These are phyloP conservation scores for Kwoniella sp. DNA, from an alignment of 768 basidiomycete genomes.

Conservation along the genomic window DNA sequence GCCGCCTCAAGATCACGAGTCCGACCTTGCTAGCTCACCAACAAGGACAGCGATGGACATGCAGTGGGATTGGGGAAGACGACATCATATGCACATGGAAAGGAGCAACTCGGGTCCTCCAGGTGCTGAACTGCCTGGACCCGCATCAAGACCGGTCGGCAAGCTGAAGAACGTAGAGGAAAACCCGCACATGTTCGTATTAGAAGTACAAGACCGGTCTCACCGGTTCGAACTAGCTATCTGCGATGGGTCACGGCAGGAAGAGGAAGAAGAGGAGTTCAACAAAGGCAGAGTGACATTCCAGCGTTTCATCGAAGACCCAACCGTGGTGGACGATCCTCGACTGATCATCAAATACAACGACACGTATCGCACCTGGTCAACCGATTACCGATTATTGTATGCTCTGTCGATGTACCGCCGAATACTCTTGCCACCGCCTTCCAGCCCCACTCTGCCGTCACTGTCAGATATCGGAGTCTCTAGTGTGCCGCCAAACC, in stretches of 20 bases:
- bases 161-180: slow-evolving; percentile 63
- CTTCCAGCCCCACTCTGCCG: slow-evolving; percentile 10
- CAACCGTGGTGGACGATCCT: slow-evolving; percentile 64
- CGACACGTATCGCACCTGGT: slow-evolving; percentile 71
- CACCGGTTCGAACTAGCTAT: slow-evolving; percentile 74
- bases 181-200: slow-evolving; percentile 67
- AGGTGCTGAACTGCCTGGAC: background rate
- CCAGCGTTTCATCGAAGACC: slow-evolving; percentile 67
- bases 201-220: slow-evolving; percentile 64
- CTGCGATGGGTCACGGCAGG: slow-evolving; percentile 56
- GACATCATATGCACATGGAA: slow-evolving; percentile 57
- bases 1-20: slow-evolving; percentile 32
- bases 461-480: slow-evolving; percentile 25
- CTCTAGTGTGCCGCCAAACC: slow-evolving; percentile 2
- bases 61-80: slow-evolving; percentile 92
- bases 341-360: slow-evolving; percentile 75
- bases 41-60: slow-evolving; percentile 61
- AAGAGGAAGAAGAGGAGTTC: slow-evolving; percentile 64
- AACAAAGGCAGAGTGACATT: slow-evolving; percentile 68
- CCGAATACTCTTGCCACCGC: slow-evolving; percentile 51
- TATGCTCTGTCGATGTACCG: slow-evolving; percentile 74
- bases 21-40: slow-evolving; percentile 11
- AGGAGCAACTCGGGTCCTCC: slow-evolving; percentile 13
- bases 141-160: background rate
- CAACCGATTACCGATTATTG: slow-evolving; percentile 73